phyloP scores from a whole-genome alignment of 768 basidiomycete genomes.

The Pluteus cervinus region DNA sequence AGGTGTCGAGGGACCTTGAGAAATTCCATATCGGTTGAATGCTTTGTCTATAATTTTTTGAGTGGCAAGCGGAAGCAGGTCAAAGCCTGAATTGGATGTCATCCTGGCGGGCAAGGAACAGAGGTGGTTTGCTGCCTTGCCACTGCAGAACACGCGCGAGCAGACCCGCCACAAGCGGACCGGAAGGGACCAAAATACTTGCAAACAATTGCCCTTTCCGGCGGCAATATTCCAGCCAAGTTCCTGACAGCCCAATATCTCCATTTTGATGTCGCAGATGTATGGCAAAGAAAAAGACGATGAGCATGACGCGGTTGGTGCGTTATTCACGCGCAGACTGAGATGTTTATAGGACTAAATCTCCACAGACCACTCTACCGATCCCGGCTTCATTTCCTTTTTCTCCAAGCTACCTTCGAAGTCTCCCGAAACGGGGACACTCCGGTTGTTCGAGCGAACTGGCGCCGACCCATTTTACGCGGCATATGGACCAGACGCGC shows the following conservation, averaged over 20 bases:
- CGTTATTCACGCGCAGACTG: neutral
- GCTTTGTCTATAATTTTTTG: constrained; percentile 9
- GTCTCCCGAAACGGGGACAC: constrained; percentile 70
- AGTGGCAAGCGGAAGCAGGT: constrained; percentile 1
- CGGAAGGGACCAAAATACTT: too few species aligned
- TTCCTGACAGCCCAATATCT: too few species aligned
- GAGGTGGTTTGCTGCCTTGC: too few species aligned
- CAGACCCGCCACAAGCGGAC: too few species aligned
- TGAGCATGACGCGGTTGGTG: neutral
- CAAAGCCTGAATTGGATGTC: constrained; percentile 7
- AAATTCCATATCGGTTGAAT: constrained; percentile 4
- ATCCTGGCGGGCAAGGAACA: neutral
- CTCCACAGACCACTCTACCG: constrained; percentile 51
- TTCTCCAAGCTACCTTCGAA: constrained; percentile 57
- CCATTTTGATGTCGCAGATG: too few species aligned
- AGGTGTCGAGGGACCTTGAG: neutral
- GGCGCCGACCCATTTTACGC: constrained; percentile 67
- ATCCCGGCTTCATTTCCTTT: constrained; percentile 75
- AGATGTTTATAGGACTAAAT: too few species aligned
- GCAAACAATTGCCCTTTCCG: too few species aligned
- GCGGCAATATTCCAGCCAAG: too few species aligned
- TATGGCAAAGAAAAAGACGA: too few species aligned
- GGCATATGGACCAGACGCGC: constrained; percentile 85
- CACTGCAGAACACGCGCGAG: too few species aligned
- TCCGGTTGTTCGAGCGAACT: constrained; percentile 80